These are phyloP conservation scores for Besnoitia besnoiti DNA, from an alignment of 169 alveolate genomes.

Conservation along the genomic window DNA sequence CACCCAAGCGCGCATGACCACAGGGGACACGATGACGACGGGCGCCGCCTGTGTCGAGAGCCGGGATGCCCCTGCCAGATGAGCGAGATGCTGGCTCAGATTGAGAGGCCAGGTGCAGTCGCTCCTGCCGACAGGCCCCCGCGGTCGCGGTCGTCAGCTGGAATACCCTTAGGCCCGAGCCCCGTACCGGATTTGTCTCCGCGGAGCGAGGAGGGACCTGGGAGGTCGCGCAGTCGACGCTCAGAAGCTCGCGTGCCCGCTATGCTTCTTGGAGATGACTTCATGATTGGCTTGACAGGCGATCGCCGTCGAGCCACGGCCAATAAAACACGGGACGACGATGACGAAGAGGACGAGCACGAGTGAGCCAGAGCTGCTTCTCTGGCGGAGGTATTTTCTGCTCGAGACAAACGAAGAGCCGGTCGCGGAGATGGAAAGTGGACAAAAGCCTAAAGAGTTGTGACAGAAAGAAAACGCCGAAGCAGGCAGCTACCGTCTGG, in stretches of 20 bases:
- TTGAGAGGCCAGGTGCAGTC: background rate
- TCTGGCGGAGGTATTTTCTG: too few species aligned
- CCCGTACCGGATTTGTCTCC: background rate
- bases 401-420: background rate
- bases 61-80: background rate
- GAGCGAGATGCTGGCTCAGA: background rate
- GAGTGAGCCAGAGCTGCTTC: background rate
- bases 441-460: background rate
- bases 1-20: background rate
- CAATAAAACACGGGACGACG: background rate
- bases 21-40: background rate
- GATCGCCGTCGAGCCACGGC: background rate
- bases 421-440: background rate
- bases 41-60: background rate
- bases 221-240: background rate
- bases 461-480: background rate
- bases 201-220: slow-evolving; percentile 17
- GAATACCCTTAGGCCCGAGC: background rate
- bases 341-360: background rate
- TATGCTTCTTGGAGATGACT: background rate
- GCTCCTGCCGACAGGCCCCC: background rate
- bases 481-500: too few species aligned
- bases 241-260: slow-evolving; percentile 13
- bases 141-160: background rate
- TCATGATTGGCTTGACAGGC: background rate